These are phyloP conservation scores for Tremellales sp. DNA, from an alignment of 1,284 basidiomycete species.

Conservation along the genomic window DNA sequence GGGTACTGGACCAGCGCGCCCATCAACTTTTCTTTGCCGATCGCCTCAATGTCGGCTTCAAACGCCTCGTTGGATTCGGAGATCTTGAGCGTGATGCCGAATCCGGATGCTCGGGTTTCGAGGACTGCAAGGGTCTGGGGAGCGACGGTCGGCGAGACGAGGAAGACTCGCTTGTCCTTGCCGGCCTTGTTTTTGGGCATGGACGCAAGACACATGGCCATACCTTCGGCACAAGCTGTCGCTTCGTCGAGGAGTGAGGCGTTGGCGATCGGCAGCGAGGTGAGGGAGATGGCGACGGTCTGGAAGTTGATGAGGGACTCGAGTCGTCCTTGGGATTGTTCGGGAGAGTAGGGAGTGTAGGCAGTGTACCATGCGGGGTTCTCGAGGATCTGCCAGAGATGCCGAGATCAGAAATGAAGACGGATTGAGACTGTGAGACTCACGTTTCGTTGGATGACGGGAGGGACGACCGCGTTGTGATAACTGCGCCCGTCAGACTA, in stretches of 20 bases:
- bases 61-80: slow-evolving; percentile 48
- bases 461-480: slow-evolving; percentile 87
- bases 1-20: slow-evolving; percentile 91
- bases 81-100: slow-evolving; percentile 75
- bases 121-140: slow-evolving; percentile 87
- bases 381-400: slow-evolving; percentile 73
- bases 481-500: slow-evolving; percentile 51
- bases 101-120: slow-evolving; percentile 80
- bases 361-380: slow-evolving; percentile 99
- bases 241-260: slow-evolving; percentile 88
- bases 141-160: slow-evolving; percentile 74
- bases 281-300: slow-evolving; percentile 92
- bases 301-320: slow-evolving; percentile 97
- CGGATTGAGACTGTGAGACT: slow-evolving; percentile 25
- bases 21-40: slow-evolving; percentile 59
- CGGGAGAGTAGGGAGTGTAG: slow-evolving; percentile 70
- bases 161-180: slow-evolving; percentile 76
- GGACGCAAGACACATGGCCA: slow-evolving; percentile 49
- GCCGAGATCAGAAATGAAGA: not conserved
- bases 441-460: slow-evolving; percentile 88
- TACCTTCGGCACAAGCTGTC: slow-evolving; percentile 85
- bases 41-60: slow-evolving; percentile 56
- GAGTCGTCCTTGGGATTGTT: slow-evolving; percentile 62
- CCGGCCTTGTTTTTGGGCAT: slow-evolving; percentile 49
- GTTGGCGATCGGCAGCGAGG: slow-evolving; percentile 90